A percentile compares a stretch with the other conserved stretches of the same genome.
phyloP scores from a whole-genome alignment of 2,329 filamentous ascomycete genomes.

The Endothia cerciana region DNA sequence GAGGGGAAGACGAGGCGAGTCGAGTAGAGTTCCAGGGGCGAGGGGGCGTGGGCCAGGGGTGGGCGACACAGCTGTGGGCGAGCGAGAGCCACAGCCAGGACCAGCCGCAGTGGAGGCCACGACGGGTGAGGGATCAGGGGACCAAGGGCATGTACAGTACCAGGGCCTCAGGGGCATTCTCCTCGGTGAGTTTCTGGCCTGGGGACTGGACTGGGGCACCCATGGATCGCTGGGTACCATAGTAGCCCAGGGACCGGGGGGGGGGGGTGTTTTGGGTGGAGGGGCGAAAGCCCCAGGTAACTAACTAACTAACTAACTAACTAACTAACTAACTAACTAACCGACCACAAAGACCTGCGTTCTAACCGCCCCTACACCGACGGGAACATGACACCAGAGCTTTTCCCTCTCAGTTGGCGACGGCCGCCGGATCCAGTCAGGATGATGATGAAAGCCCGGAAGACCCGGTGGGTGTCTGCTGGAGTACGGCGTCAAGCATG shows the following conservation, averaged over 20 bases:
- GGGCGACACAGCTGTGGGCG: slow-evolving; percentile 3
- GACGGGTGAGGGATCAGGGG: slow-evolving; percentile 21
- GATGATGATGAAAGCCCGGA: background rate
- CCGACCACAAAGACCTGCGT: background rate
- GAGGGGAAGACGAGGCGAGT: slow-evolving; percentile 20
- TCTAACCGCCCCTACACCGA: background rate
- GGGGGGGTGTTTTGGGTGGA: background rate
- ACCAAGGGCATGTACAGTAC: background rate
- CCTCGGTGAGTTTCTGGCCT: slow-evolving; percentile 5
- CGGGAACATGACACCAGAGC: background rate
- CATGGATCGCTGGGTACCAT: slow-evolving; percentile 5
- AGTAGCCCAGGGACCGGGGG: background rate
- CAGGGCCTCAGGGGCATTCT: background rate
- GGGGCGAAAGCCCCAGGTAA: background rate
- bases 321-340: no score
- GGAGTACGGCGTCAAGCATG: background rate
- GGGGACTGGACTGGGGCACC: background rate
- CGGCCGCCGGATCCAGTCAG: background rate
- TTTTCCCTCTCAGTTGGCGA: background rate
- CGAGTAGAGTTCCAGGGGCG: slow-evolving; percentile 18
- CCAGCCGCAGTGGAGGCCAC: slow-evolving; percentile 16
- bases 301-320: background rate
- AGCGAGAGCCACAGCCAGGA: slow-evolving; percentile 14
- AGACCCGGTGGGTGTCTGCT: background rate
- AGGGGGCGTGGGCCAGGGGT: slow-evolving; percentile 14